Percentiles rank a stretch among this genome's conserved stretches.
Evolutionary conservation across 371 early-diverging fungal species (phyloP).

Genomic region (Globomyces sp.): DNA sequence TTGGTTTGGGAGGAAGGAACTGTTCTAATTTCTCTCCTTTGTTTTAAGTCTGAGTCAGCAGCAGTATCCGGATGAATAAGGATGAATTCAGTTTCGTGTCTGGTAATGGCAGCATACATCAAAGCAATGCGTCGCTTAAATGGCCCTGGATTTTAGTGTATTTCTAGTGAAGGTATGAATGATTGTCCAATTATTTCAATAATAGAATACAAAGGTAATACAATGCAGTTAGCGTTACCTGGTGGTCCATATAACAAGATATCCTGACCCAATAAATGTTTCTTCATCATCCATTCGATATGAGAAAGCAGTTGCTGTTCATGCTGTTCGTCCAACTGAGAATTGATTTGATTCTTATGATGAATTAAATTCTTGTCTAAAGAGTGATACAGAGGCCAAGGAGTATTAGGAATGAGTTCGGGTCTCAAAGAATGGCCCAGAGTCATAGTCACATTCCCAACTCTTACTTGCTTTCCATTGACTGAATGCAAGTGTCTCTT

Average conservation of each 20-base stretch:
- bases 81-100: slow-evolving; percentile 74
- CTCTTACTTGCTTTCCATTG: slow-evolving; percentile 4
- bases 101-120: slow-evolving; percentile 70
- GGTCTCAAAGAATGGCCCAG: background rate
- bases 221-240: too few relatives aligned
- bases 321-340: too few relatives aligned
- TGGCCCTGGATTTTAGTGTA: slow-evolving; percentile 40
- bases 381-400: background rate
- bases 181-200: background rate
- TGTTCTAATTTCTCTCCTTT: slow-evolving; percentile 73
- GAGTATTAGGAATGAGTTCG: slow-evolving; percentile 7
- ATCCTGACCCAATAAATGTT: slow-evolving; percentile 70
- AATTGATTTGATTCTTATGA: too few relatives aligned
- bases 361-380: background rate
- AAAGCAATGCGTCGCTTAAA: slow-evolving; percentile 67
- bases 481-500: slow-evolving; percentile 1
- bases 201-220: background rate
- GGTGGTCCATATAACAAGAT: slow-evolving; percentile 79
- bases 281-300: slow-evolving; percentile 53
- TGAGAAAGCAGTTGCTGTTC: slow-evolving; percentile 62
- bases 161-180: slow-evolving; percentile 29
- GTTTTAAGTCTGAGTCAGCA: slow-evolving; percentile 78
- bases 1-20: too few relatives aligned
- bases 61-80: slow-evolving; percentile 75
- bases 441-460: background rate